Conservation (phyloP, 2,329 filamentous ascomycete species). For the Botrytis pseudocinerea region DNA sequence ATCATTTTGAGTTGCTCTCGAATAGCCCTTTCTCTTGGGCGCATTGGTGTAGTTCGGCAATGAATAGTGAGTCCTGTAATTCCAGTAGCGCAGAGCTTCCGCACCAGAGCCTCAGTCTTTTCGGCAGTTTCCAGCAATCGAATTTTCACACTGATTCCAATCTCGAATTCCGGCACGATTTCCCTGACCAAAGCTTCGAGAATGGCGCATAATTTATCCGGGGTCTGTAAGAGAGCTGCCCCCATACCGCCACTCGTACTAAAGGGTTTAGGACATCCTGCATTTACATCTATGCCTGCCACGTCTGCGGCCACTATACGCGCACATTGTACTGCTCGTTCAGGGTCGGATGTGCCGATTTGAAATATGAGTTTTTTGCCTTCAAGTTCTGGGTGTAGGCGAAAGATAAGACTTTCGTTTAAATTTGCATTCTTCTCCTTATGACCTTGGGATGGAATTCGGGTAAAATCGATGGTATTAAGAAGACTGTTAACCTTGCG, state of each 20-base stretch:
- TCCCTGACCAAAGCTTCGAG: slow-evolving; percentile 78
- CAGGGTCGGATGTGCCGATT: slow-evolving; percentile 82
- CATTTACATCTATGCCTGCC: slow-evolving; percentile 93
- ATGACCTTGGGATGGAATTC: slow-evolving; percentile 69
- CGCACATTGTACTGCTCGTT: slow-evolving; percentile 80
- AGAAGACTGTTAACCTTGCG: slow-evolving; percentile 74
- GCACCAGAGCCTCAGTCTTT: slow-evolving; percentile 75
- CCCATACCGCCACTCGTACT: slow-evolving; percentile 95
- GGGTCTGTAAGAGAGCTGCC: slow-evolving; percentile 81
- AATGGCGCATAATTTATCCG: slow-evolving; percentile 81
- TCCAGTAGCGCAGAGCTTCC: slow-evolving; percentile 77
- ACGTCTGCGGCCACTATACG: slow-evolving; percentile 84
- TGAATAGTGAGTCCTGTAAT: slow-evolving; percentile 93
- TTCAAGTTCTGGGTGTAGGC: slow-evolving; percentile 77
- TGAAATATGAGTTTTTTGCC: slow-evolving; percentile 80
- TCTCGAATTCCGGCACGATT: slow-evolving; percentile 74
- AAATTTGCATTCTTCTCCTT: slow-evolving; percentile 55
- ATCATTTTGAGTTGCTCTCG: slow-evolving; percentile 85
- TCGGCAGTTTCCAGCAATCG: slow-evolving; percentile 76
- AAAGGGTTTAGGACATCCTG: slow-evolving; percentile 97
- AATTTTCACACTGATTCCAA: slow-evolving; percentile 97
- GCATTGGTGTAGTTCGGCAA: slow-evolving; percentile 95
- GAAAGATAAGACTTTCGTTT: slow-evolving; percentile 74
- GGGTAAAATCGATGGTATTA: slow-evolving; percentile 81
- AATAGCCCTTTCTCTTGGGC: slow-evolving; percentile 83